phyloP scores from a whole-genome alignment of 768 basidiomycete species.

The Hygrophorus russula region DNA sequence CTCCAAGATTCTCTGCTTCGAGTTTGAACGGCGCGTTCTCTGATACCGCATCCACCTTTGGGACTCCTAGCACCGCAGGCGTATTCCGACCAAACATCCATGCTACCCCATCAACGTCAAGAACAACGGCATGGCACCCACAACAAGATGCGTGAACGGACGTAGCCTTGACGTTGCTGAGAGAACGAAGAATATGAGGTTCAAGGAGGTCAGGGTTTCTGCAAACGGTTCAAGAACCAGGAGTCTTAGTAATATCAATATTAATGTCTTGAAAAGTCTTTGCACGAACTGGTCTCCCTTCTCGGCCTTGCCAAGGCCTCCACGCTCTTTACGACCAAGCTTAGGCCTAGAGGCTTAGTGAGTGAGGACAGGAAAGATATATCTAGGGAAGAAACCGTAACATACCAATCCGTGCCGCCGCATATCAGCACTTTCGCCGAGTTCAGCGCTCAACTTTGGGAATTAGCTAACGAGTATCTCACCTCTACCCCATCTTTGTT shows the following conservation, averaged over 20 bases:
- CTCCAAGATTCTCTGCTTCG: slow-evolving; percentile 50
- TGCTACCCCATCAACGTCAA: slow-evolving; percentile 69
- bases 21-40: slow-evolving; percentile 65
- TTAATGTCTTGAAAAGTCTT: not conserved
- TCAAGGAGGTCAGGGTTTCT: slow-evolving; percentile 74
- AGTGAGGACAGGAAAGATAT: not conserved
- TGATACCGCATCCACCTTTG: slow-evolving; percentile 47
- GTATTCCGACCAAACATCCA: slow-evolving; percentile 88
- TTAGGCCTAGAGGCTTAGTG: slow-evolving; percentile 41
- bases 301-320: slow-evolving; percentile 23
- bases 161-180: slow-evolving; percentile 64
- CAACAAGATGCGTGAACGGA: slow-evolving; percentile 70
- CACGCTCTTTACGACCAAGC: slow-evolving; percentile 66
- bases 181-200: slow-evolving; percentile 82
- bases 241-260: not conserved
- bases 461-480: slow-evolving; percentile 8
- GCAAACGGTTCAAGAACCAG: slow-evolving; percentile 1
- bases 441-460: not conserved
- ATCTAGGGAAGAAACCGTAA: slow-evolving; percentile 10
- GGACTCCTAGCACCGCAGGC: slow-evolving; percentile 52
- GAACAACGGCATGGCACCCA: slow-evolving; percentile 64
- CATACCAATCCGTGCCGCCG: slow-evolving; percentile 83
- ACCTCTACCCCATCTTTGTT: slow-evolving; percentile 36
- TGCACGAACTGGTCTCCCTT: slow-evolving; percentile 3
- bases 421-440: slow-evolving; percentile 59